These are phyloP conservation scores for Paraleonurus japonicus DNA, from an alignment of 257 asterid species.

Conservation along the genomic window DNA sequence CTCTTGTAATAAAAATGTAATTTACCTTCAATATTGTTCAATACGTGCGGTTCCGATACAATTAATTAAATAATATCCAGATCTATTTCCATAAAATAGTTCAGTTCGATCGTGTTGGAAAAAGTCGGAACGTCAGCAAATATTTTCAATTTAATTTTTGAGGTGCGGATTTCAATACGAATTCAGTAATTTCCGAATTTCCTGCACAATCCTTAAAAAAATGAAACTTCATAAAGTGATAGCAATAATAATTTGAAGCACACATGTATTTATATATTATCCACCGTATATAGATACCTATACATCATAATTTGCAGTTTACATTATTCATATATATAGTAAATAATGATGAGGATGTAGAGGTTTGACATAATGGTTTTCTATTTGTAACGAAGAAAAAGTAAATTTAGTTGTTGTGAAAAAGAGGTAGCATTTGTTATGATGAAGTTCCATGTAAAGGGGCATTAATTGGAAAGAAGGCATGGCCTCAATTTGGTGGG, in stretches of 20 bases:
- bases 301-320: background rate
- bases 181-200: too few species aligned
- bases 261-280: background rate
- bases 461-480: slow-evolving; percentile 2
- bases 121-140: too few species aligned
- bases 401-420: slow-evolving; percentile 22
- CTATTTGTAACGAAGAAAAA: slow-evolving; percentile 11
- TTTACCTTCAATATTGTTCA: too few species aligned
- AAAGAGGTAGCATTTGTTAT: slow-evolving; percentile 30
- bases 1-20: too few species aligned
- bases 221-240: too few species aligned
- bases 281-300: background rate
- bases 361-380: slow-evolving; percentile 21
- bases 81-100: too few species aligned
- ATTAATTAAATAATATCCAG: too few species aligned
- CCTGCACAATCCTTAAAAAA: too few species aligned
- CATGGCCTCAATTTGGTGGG: slow-evolving; percentile 20
- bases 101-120: too few species aligned
- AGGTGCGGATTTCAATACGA: too few species aligned
- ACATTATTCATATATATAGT: background rate
- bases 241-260: background rate
- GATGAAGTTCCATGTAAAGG: slow-evolving; percentile 23
- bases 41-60: too few species aligned
- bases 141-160: too few species aligned
- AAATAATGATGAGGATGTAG: slow-evolving; percentile 5